These are phyloP conservation scores for Pittosporum tobira DNA, from an alignment of 129 eudicot species.

Conservation along the genomic window DNA sequence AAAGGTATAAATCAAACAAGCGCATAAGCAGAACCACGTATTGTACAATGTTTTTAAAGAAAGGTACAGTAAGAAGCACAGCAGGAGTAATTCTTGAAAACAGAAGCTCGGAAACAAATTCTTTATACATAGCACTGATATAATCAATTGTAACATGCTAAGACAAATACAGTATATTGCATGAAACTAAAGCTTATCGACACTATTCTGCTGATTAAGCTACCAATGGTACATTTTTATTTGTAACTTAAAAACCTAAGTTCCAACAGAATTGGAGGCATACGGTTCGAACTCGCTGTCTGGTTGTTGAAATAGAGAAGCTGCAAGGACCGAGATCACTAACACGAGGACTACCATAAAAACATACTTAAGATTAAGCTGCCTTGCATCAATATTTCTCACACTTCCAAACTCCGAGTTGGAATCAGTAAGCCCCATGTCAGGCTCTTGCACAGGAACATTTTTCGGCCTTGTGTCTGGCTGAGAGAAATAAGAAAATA, in stretches of 20 bases:
- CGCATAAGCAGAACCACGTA: too few species aligned
- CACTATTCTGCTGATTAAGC: background rate
- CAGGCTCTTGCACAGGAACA: constrained; percentile 16
- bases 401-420: constrained; percentile 20
- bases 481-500: constrained; percentile 26
- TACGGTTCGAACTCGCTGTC: background rate
- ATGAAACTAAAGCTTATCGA: too few species aligned
- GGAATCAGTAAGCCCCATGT: constrained; percentile 14
- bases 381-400: constrained; percentile 62
- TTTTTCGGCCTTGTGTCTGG: constrained; percentile 15
- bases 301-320: constrained; percentile 22
- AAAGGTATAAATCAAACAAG: too few species aligned
- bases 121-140: too few species aligned
- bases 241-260: background rate
- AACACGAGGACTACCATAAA: constrained; percentile 26
- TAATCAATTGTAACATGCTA: too few species aligned
- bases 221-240: background rate
- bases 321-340: constrained; percentile 28
- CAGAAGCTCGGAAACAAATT: too few species aligned
- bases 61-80: too few species aligned
- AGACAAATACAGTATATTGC: background rate
- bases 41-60: too few species aligned
- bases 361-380: constrained; percentile 34
- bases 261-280: background rate
- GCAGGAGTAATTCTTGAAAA: too few species aligned